These are phyloP conservation scores for Bertia moriformis DNA, from an alignment of 2,329 filamentous ascomycete species.

Conservation along the genomic window DNA sequence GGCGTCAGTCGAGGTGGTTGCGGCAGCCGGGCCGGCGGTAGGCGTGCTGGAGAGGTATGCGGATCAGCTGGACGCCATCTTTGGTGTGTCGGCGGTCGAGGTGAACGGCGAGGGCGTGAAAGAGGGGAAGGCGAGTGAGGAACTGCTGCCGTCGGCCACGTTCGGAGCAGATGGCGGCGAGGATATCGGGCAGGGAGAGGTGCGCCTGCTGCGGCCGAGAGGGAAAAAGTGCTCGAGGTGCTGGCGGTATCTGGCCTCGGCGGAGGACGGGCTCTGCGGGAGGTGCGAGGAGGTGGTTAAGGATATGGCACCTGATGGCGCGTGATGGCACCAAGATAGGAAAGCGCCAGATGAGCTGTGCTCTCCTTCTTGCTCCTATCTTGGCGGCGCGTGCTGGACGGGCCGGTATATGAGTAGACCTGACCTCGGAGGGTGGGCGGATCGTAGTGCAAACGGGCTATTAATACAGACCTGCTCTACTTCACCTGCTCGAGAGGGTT, in stretches of 20 bases:
- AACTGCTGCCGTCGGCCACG: slow-evolving; percentile 30
- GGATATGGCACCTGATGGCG: no score
- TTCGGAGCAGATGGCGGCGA: slow-evolving; percentile 18
- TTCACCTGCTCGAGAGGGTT: no score
- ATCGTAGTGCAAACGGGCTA: no score
- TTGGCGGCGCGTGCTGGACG: no score
- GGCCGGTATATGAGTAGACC: no score
- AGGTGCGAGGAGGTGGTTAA: slow-evolving; percentile 61
- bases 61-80: slow-evolving; percentile 45
- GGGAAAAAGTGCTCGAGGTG: slow-evolving; percentile 69
- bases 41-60: slow-evolving; percentile 21
- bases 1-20: slow-evolving; percentile 47
- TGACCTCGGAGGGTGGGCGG: no score
- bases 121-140: slow-evolving; percentile 17
- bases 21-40: slow-evolving; percentile 20
- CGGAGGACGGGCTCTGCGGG: slow-evolving; percentile 51
- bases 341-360: no score
- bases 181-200: slow-evolving; percentile 5
- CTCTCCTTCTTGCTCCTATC: no score
- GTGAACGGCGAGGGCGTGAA: slow-evolving; percentile 23
- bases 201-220: slow-evolving; percentile 22
- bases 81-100: slow-evolving; percentile 54
- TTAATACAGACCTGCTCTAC: no score
- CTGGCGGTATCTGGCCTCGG: slow-evolving; percentile 68
- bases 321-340: no score